Evolutionary conservation across 345 rosid species (phyloP).

Genomic region (Gossypium raimondii): DNA sequence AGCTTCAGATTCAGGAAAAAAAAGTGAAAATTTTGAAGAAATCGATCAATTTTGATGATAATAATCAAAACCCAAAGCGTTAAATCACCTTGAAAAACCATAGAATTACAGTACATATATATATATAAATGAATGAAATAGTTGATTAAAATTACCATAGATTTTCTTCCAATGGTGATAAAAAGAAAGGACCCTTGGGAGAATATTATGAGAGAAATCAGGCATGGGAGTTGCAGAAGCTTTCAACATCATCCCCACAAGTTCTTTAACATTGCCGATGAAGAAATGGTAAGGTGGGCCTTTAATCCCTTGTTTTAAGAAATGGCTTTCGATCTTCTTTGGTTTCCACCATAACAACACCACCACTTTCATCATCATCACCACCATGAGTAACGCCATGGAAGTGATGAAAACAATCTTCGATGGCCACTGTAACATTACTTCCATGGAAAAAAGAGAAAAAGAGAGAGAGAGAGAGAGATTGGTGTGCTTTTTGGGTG

Average conservation of each 20-base stretch:
- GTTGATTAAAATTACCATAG: slow-evolving; percentile 44
- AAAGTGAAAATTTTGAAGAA: slow-evolving; percentile 31
- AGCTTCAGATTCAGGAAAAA: slow-evolving; percentile 41
- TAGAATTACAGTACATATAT: background rate
- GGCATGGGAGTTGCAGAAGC: slow-evolving; percentile 97
- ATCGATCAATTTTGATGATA: background rate
- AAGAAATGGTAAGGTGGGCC: slow-evolving; percentile 98
- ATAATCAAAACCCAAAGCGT: background rate
- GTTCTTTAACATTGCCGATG: slow-evolving; percentile 91
- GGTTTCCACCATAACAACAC: slow-evolving; percentile 89
- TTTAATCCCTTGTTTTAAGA: slow-evolving; percentile 87
- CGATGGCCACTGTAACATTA: slow-evolving; percentile 23
- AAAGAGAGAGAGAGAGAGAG: slow-evolving; percentile 20
- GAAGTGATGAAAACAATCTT: slow-evolving; percentile 35
- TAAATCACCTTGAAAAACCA: background rate
- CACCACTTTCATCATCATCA: slow-evolving; percentile 39
- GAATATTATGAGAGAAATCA: slow-evolving; percentile 85
- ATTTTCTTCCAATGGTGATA: slow-evolving; percentile 97
- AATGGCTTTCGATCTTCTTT: slow-evolving; percentile 81
- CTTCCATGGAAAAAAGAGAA: slow-evolving; percentile 12
- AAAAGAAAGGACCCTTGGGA: slow-evolving; percentile 90
- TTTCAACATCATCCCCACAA: slow-evolving; percentile 82
- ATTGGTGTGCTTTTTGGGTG: background rate
- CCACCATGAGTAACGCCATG: slow-evolving; percentile 17
- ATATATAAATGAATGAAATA: background rate